These are phyloP conservation scores for Fraxinus sp. DNA, from an alignment of 305 asterid species.

Conservation along the genomic window DNA sequence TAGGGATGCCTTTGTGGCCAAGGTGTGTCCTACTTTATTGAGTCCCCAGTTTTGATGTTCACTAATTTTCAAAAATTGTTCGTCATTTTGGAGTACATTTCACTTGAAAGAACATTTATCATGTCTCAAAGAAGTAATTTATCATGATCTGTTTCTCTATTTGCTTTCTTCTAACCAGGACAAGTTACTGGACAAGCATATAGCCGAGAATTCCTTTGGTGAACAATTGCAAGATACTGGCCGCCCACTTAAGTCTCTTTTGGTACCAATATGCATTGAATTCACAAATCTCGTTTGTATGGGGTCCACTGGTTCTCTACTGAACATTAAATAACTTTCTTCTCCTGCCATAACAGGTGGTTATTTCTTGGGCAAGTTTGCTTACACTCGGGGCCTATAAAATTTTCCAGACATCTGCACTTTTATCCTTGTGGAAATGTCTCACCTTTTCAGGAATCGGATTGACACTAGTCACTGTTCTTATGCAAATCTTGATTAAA, in stretches of 20 bases:
- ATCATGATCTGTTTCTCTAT: background rate
- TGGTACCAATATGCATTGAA: slow-evolving; percentile 42
- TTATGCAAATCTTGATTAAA: slow-evolving; percentile 86
- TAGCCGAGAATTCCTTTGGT: slow-evolving; percentile 60
- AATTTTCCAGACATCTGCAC: slow-evolving; percentile 53
- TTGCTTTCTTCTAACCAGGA: slow-evolving; percentile 38
- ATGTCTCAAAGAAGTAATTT: background rate
- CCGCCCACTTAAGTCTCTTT: slow-evolving; percentile 77
- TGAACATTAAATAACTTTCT: background rate
- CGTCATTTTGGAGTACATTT: background rate
- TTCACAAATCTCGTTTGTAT: background rate
- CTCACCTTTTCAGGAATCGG: slow-evolving; percentile 43
- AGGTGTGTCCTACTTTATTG: slow-evolving; percentile 48
- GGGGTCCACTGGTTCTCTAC: background rate
- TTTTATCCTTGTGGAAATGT: slow-evolving; percentile 86
- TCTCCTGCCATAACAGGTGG: slow-evolving; percentile 35
- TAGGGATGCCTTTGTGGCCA: slow-evolving; percentile 69
- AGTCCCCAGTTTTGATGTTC: background rate
- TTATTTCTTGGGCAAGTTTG: slow-evolving; percentile 64
- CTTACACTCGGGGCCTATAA: slow-evolving; percentile 55
- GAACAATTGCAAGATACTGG: slow-evolving; percentile 60
- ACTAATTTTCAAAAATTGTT: background rate
- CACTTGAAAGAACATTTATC: background rate
- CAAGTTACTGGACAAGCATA: slow-evolving; percentile 72
- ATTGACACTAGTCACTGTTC: slow-evolving; percentile 55